Evolutionary conservation across 2,329 filamentous ascomycete genomes (phyloP), one percentile per base, ranked within the genome.

Genomic region (Albophoma yamanashiensis): DNA sequence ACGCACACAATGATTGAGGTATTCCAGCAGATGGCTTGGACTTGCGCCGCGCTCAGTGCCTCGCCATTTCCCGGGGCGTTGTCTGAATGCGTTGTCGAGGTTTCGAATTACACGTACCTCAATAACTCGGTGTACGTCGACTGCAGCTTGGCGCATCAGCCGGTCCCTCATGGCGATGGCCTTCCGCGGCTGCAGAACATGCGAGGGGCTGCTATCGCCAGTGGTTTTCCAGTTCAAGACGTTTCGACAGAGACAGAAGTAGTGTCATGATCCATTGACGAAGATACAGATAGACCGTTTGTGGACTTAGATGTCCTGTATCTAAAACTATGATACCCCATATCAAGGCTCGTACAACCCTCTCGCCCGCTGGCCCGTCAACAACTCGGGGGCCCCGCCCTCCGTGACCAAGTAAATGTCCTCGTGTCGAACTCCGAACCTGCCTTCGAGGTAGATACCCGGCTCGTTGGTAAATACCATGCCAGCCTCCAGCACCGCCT

Each of bases 381-480:
- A 68, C 15, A 85, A 70, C 55, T 84, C 79, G 0, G 84, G 79
- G 58, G 80, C 75, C 0, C 78, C 82, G 58, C 78, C 67, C 59
- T 79, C 79, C 59, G 69, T 81, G 9, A 87, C 80, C 4, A 87
- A 71, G 58, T 85, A 78, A 9, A 87, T 76, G 65, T 87, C 84
- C 66, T 88, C 85, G 66, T 86, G 83, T 43, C 84, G 74, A 1
- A 86, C 82, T 0, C 84, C 84, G 67, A 87, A 87, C 56, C 78
- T 78, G 34, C 78, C 78, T 27, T 82, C 75, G 0, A 87, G 70
- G 67, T 88, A 87, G 39, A 87, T 79, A 0, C 84, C 85, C 0
- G 85, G 84, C 71, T 88, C 85, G 12, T 80, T 80, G 0, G 85
- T 87, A 62, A 87, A 87, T 0, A 79, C 77, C 84, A 87, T 87